phyloP scores from a whole-genome alignment of 176 grass and related monocot species.

The Puccinellia tenuiflora region DNA sequence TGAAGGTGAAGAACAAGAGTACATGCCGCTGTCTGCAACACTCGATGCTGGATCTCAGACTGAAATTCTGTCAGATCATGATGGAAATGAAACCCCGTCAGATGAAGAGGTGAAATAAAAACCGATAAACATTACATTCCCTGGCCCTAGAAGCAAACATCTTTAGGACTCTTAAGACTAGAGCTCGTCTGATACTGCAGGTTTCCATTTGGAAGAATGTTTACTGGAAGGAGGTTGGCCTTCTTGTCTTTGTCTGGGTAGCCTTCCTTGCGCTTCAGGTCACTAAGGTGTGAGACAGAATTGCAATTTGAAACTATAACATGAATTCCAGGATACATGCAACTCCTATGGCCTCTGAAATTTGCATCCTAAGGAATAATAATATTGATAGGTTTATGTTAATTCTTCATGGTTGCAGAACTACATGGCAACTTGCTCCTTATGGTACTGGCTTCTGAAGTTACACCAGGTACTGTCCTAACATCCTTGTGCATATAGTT shows the following conservation, averaged over 20 bases:
- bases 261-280: constrained; percentile 72
- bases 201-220: constrained; percentile 57
- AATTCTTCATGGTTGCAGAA: constrained; percentile 36
- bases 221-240: constrained; percentile 66
- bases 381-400: neutral
- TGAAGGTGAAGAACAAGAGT: constrained; percentile 44
- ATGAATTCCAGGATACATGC: neutral
- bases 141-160: neutral
- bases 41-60: neutral
- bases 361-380: neutral
- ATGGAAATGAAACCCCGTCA: neutral
- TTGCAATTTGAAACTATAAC: neutral
- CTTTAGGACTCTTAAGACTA: neutral
- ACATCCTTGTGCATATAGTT: neutral
- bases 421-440: constrained; percentile 48
- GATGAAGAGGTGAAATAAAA: constrained; percentile 13
- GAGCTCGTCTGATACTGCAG: constrained; percentile 4
- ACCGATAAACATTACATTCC: neutral
- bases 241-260: constrained; percentile 64
- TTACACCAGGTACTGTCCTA: constrained; percentile 52
- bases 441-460: constrained; percentile 65
- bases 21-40: constrained; percentile 27
- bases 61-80: neutral
- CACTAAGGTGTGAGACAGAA: constrained; percentile 42
- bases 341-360: neutral